phyloP scores from a whole-genome alignment of 257 asterid species.

The Apocynum venetum region DNA sequence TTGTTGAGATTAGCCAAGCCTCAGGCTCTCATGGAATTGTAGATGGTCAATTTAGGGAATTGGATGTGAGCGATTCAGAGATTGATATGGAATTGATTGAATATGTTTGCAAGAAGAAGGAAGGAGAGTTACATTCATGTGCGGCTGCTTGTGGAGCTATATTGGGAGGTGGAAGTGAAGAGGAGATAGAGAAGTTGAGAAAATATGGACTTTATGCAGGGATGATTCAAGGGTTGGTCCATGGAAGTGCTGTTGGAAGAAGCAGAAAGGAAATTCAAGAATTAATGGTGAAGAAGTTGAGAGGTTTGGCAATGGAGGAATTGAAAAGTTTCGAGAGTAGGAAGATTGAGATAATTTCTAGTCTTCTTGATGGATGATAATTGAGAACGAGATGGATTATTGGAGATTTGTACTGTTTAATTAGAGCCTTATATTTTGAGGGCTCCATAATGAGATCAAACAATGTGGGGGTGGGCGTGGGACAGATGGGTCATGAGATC shows the following conservation, averaged over 20 bases:
- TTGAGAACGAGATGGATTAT: too few relatives aligned
- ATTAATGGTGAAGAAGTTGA: constrained; percentile 26
- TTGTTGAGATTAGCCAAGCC: constrained; percentile 42
- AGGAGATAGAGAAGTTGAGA: constrained; percentile 46
- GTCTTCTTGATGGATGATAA: constrained; percentile 17
- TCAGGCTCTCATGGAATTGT: constrained; percentile 52
- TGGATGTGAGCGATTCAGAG: constrained; percentile 5
- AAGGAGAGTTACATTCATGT: constrained; percentile 55
- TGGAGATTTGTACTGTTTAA: too few relatives aligned
- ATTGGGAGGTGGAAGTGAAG: constrained; percentile 64
- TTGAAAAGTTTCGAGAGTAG: constrained; percentile 32
- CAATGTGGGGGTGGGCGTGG: neutral
- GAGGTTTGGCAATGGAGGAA: constrained; percentile 45
- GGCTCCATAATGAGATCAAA: neutral
- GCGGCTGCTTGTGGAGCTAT: constrained; percentile 85
- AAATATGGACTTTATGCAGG: constrained; percentile 54
- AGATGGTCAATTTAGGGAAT: constrained; percentile 36
- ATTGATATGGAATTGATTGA: constrained; percentile 19
- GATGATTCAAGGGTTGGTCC: constrained; percentile 37
- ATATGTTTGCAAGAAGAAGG: constrained; percentile 42
- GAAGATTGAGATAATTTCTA: constrained; percentile 22
- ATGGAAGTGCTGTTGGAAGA: constrained; percentile 10
- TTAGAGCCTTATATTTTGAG: too few relatives aligned
- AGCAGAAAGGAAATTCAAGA: constrained; percentile 20
- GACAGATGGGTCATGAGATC: too few relatives aligned